Evolutionary conservation across 1,284 basidiomycete species (phyloP).

Genomic region (Apiotrichum akiyoshidainum): DNA sequence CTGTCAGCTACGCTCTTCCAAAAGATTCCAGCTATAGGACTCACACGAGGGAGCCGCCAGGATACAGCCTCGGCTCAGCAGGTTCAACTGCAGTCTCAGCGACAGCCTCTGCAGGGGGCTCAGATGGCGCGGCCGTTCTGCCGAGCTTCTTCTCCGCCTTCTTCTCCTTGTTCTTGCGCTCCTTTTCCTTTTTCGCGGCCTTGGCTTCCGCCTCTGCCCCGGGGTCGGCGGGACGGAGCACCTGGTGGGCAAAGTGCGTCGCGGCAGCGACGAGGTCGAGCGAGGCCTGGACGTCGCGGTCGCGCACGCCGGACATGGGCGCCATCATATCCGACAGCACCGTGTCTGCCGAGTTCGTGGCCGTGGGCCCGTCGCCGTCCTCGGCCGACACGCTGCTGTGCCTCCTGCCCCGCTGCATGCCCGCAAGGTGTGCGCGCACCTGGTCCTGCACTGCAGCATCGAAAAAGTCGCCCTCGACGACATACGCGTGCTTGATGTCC

Average conservation of each 20-base stretch:
- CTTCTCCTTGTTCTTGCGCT: not conserved
- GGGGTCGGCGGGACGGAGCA: conserved; percentile 25
- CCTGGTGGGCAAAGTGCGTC: conserved; percentile 37
- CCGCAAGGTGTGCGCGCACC: conserved; percentile 42
- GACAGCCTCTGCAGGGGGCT: not conserved
- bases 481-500: conserved; percentile 65
- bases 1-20: not conserved
- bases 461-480: conserved; percentile 74
- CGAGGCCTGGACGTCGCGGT: conserved; percentile 44
- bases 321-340: conserved; percentile 54
- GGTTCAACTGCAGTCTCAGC: not conserved
- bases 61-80: conserved; percentile 7
- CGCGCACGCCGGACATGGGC: conserved; percentile 46
- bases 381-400: not conserved
- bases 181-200: not conserved
- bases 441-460: conserved; percentile 55
- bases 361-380: not conserved
- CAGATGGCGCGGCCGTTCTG: no score
- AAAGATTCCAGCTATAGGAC: conserved; percentile 16
- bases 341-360: conserved; percentile 37
- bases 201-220: not conserved
- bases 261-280: conserved; percentile 48
- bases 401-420: not conserved
- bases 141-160: not conserved
- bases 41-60: conserved; percentile 47